phyloP scores from a whole-genome alignment of 169 alveolate genomes.

The Ichthyophthirius multifiliis region DNA sequence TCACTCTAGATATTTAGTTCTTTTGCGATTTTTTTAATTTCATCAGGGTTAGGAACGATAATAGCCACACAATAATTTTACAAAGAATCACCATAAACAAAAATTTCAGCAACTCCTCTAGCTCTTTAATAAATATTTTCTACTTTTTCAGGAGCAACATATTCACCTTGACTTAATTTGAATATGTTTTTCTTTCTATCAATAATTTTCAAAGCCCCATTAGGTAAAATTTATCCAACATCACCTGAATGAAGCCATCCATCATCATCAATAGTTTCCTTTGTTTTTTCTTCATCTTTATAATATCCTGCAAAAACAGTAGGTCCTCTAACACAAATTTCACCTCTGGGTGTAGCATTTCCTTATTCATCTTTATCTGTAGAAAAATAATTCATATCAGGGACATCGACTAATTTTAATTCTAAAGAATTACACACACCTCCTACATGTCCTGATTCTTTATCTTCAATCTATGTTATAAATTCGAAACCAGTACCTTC shows the following conservation, averaged over 20 bases:
- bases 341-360: constrained; percentile 90
- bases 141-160: constrained; percentile 90
- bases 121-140: constrained; percentile 83
- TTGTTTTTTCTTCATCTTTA: constrained; percentile 86
- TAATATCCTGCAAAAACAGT: constrained; percentile 89
- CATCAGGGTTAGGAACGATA: constrained; percentile 68
- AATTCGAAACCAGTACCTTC: constrained; percentile 89
- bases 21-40: constrained; percentile 8
- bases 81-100: constrained; percentile 89
- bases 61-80: constrained; percentile 76
- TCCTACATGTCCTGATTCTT: constrained; percentile 82
- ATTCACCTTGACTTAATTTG: constrained; percentile 89
- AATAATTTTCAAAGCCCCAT: constrained; percentile 85
- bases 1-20: not conserved
- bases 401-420: constrained; percentile 88
- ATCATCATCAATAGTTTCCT: constrained; percentile 75
- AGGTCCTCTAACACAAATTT: constrained; percentile 89
- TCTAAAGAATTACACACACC: constrained; percentile 83
- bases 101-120: constrained; percentile 76
- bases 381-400: constrained; percentile 89
- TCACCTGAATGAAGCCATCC: constrained; percentile 81
- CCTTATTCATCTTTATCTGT: constrained; percentile 70
- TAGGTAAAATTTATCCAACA: constrained; percentile 52
- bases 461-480: constrained; percentile 70
- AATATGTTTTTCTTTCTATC: constrained; percentile 90